Percentiles rank a stretch among this genome's conserved stretches.
phyloP scores from a whole-genome alignment of 495 filamentous ascomycete species.

The Penicillium parvum region DNA sequence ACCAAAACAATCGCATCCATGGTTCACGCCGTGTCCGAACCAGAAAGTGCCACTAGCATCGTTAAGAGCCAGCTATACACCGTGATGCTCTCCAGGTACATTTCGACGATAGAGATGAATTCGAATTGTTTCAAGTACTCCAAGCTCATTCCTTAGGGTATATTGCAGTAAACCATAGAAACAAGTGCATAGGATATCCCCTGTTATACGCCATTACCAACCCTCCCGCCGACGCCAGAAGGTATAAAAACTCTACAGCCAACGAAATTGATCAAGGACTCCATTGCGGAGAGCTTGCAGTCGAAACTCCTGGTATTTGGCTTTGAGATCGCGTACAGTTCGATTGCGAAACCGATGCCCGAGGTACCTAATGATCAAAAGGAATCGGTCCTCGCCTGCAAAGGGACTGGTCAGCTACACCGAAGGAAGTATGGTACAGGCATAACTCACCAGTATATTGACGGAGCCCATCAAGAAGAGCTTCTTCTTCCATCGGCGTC shows the following conservation, averaged over 20 bases:
- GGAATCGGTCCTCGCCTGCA: background rate
- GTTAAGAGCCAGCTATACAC: too few relatives aligned
- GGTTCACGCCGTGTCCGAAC: slow-evolving; percentile 13
- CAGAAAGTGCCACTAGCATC: too few relatives aligned
- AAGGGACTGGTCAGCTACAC: background rate
- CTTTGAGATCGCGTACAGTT: background rate
- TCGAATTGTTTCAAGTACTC: too few relatives aligned
- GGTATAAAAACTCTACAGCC: background rate
- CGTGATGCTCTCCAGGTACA: too few relatives aligned
- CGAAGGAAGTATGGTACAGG: background rate
- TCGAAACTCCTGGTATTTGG: background rate
- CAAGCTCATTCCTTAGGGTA: background rate
- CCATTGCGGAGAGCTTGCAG: background rate
- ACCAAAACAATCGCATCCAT: slow-evolving; percentile 19
- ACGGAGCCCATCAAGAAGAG: background rate
- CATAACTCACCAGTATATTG: background rate
- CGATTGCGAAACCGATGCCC: background rate
- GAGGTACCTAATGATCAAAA: slow-evolving; percentile 1
- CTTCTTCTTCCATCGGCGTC: background rate
- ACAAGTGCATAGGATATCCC: too few relatives aligned
- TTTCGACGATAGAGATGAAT: too few relatives aligned
- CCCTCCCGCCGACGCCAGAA: too few relatives aligned
- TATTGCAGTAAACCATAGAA: background rate
- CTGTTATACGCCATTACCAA: background rate
- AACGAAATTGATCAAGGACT: background rate